A percentile compares a stretch with the other conserved stretches of the same genome.
Evolutionary conservation across 2,329 filamentous ascomycete genomes (phyloP).

Genomic region (Colletotrichum limetticola): DNA sequence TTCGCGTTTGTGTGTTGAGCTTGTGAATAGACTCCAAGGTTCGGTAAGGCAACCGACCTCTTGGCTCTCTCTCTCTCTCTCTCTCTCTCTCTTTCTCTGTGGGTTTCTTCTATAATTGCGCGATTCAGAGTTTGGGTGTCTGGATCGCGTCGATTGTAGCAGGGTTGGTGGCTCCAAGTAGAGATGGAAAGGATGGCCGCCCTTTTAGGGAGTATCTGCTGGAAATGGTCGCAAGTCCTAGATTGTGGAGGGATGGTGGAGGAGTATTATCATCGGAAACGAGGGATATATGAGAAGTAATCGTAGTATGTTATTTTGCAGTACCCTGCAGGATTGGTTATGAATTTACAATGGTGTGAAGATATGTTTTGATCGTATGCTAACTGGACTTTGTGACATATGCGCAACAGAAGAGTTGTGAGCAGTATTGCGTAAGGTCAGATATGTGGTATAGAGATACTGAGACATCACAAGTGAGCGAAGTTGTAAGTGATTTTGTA

Average conservation of each 20-base stretch:
- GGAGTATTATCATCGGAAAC: too few relatives aligned
- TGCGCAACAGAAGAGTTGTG: too few relatives aligned
- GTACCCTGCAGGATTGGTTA: too few relatives aligned
- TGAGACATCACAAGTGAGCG: background rate
- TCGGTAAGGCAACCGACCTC: background rate
- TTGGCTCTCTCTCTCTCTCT: background rate
- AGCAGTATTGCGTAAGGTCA: fast-evolving
- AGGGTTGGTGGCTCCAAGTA: background rate
- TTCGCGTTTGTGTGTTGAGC: background rate
- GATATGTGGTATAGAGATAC: fast-evolving
- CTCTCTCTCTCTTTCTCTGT: background rate
- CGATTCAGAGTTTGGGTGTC: background rate
- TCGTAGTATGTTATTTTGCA: too few relatives aligned
- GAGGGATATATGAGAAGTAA: too few relatives aligned
- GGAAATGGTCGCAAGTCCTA: background rate
- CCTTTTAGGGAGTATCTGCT: background rate
- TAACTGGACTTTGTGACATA: too few relatives aligned
- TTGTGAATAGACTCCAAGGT: background rate
- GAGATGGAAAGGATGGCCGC: background rate
- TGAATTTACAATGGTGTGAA: too few relatives aligned
- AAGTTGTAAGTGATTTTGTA: background rate
- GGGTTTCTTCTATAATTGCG: background rate
- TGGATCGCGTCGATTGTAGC: background rate
- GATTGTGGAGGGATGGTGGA: background rate
- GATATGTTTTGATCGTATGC: too few relatives aligned